These are phyloP conservation scores for Testicularia cyperi DNA, from an alignment of 1,284 basidiomycete genomes.

Conservation along the genomic window DNA sequence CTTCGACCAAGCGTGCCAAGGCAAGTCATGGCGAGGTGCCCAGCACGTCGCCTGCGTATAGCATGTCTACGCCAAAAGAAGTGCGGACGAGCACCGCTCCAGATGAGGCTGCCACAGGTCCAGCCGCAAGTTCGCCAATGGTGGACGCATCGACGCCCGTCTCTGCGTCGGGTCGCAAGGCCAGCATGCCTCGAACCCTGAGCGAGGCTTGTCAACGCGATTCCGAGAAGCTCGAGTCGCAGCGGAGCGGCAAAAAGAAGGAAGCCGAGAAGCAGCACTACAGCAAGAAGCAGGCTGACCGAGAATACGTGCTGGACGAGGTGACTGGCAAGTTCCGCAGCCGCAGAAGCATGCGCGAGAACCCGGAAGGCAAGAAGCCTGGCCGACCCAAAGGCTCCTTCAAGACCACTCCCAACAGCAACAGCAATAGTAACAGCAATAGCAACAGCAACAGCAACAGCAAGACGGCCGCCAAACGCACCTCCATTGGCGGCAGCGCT, in stretches of 20 bases:
- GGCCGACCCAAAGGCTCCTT: constrained; percentile 40
- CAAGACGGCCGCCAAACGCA: constrained; percentile 4
- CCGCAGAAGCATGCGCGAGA: constrained; percentile 42
- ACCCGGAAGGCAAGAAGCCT: constrained; percentile 31
- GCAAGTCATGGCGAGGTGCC: constrained; percentile 12
- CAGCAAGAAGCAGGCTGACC: constrained; percentile 32
- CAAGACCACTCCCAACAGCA: neutral
- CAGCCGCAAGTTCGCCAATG: constrained; percentile 15
- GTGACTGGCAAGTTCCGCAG: constrained; percentile 41
- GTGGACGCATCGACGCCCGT: constrained; percentile 11
- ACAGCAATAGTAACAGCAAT: too few relatives aligned
- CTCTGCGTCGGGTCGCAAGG: constrained; percentile 14
- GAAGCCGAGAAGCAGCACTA: constrained; percentile 21
- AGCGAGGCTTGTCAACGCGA: constrained; percentile 39
- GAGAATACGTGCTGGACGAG: constrained; percentile 28
- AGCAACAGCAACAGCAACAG: too few relatives aligned
- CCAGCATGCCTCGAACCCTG: constrained; percentile 33
- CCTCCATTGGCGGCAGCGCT: neutral
- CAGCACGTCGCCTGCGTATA: constrained; percentile 17
- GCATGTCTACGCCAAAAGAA: constrained; percentile 7
- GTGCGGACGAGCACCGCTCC: constrained; percentile 1
- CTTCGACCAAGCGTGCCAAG: constrained; percentile 12
- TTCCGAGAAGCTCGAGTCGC: constrained; percentile 25
- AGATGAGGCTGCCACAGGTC: constrained; percentile 5
- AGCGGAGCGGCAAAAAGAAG: constrained; percentile 26